Evolutionary conservation across 2,329 filamentous ascomycete genomes (phyloP), one percentile per base, ranked within the genome.

Genomic region (Cercospora sp.): DNA sequence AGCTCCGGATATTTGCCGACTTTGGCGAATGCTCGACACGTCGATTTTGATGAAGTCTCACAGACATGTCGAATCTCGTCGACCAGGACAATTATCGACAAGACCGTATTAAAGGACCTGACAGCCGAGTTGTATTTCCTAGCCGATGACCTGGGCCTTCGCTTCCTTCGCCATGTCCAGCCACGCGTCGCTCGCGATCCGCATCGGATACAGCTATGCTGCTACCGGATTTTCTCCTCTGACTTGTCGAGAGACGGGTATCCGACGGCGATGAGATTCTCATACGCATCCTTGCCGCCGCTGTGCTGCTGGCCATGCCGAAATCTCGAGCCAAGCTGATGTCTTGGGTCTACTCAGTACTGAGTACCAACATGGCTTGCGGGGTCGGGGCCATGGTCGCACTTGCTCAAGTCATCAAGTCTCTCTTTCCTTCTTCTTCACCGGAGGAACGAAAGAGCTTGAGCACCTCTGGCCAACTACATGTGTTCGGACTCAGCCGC

Each of bases 1-100:
- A 24, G 24, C 16, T 21, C 64, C 67, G 67, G 65, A 62, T 24
- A 24, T 64, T 34, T 61, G 28, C 67, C 66, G 64, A 24, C 24
- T 24, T 24, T 24, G 24, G 24, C 24, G 28, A 30, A 9, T 58
- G 26, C 53, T 30, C 49, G 49, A 53, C 49, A 53, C 49, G 49
- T 53, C 49, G 49, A 6, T 43, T 51, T 13, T 3, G 2, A 13
- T 21, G 3, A 24, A 12, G 45, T 26, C 45, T 21, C 45, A 24
- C 45, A 21, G 12, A 51, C 13, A 51, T 24, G 49, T 55, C 49
- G 24, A 24, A 51, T 26, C 21, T 24, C 18, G 45, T 21, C 18
- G 45, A 26, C 10, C 10, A 51, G 45, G 18, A 26, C 45, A 13
- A 5, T 51, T 7, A 24, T 26, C 4, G 21, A 24, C 2, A 26